These are phyloP conservation scores for Ganoderma multipileum DNA, from an alignment of 1,284 basidiomycete species.

Conservation along the genomic window DNA sequence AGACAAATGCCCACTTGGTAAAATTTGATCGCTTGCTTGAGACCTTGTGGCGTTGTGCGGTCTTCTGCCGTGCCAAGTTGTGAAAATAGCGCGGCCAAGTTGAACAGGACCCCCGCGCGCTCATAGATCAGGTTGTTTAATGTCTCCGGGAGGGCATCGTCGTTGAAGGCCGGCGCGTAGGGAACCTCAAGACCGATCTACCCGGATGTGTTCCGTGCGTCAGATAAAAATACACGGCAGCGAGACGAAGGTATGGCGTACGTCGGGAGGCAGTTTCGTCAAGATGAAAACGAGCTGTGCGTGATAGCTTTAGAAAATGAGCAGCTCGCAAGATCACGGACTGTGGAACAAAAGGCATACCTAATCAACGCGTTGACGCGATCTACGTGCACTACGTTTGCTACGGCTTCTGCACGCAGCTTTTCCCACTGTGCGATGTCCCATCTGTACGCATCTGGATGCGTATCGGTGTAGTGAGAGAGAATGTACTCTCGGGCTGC, in stretches of 20 bases:
- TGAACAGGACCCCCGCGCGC: slow-evolving; percentile 80
- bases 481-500: slow-evolving; percentile 75
- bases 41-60: slow-evolving; percentile 76
- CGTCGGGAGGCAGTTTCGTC: slow-evolving; percentile 74
- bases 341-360: slow-evolving; percentile 10
- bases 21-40: slow-evolving; percentile 74
- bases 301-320: slow-evolving; percentile 71
- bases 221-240: background rate
- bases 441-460: slow-evolving; percentile 87
- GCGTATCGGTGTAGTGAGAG: slow-evolving; percentile 72
- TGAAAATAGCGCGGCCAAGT: slow-evolving; percentile 84
- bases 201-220: slow-evolving; percentile 22
- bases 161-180: slow-evolving; percentile 76
- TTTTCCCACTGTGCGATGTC: slow-evolving; percentile 80
- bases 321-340: slow-evolving; percentile 12
- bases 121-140: slow-evolving; percentile 83
- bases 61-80: slow-evolving; percentile 73
- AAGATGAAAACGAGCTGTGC: slow-evolving; percentile 86
- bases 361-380: slow-evolving; percentile 49
- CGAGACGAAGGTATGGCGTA: slow-evolving; percentile 41
- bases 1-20: slow-evolving; percentile 65
- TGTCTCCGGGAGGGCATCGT: slow-evolving; percentile 63
- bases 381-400: slow-evolving; percentile 64
- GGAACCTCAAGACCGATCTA: slow-evolving; percentile 83
- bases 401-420: slow-evolving; percentile 70